Conservation (phyloP, 2,329 filamentous ascomycete species). For the Fusarium gaditjirri region DNA sequence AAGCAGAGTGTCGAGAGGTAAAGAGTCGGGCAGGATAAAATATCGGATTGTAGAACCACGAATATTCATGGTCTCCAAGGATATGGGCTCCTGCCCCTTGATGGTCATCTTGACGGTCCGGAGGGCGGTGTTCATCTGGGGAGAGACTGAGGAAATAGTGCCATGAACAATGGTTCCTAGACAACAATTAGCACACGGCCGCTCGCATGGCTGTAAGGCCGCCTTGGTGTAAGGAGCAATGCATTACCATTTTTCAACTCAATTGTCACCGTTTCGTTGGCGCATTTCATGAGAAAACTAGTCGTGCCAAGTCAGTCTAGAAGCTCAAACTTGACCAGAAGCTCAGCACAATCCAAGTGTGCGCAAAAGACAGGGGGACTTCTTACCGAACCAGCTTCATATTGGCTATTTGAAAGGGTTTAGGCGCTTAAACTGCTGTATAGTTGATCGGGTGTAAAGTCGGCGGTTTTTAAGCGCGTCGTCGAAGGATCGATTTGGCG, state of each 20-base stretch:
- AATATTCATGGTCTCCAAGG: constrained; percentile 95
- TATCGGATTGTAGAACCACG: constrained; percentile 96
- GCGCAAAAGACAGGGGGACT: not conserved
- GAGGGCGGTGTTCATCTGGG: constrained; percentile 98
- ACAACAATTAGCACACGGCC: constrained; percentile 19
- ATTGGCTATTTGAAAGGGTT: constrained; percentile 53
- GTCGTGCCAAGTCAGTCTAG: constrained; percentile 41
- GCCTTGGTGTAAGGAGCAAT: not conserved
- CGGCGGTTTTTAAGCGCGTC: constrained; percentile 31
- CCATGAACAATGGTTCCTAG: constrained; percentile 94
- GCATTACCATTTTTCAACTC: constrained; percentile 93
- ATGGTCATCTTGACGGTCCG: constrained; percentile 97
- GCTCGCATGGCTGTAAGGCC: not conserved
- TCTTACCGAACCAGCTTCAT: constrained; percentile 98
- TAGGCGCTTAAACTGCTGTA: constrained; percentile 9
- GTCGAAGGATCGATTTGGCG: constrained; percentile 37
- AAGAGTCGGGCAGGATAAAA: constrained; percentile 93
- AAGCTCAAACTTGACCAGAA: constrained; percentile 33
- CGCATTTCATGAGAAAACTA: constrained; percentile 99
- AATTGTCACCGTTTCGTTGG: constrained; percentile 98
- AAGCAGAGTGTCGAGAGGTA: constrained; percentile 93
- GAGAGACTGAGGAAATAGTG: constrained; percentile 95
- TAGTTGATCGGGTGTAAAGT: constrained; percentile 11
- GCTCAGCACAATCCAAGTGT: constrained; percentile 37
- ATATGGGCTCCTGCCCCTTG: constrained; percentile 85